These are phyloP conservation scores for Tetracladium marchalianum DNA, from an alignment of 495 filamentous ascomycete genomes.

Conservation along the genomic window DNA sequence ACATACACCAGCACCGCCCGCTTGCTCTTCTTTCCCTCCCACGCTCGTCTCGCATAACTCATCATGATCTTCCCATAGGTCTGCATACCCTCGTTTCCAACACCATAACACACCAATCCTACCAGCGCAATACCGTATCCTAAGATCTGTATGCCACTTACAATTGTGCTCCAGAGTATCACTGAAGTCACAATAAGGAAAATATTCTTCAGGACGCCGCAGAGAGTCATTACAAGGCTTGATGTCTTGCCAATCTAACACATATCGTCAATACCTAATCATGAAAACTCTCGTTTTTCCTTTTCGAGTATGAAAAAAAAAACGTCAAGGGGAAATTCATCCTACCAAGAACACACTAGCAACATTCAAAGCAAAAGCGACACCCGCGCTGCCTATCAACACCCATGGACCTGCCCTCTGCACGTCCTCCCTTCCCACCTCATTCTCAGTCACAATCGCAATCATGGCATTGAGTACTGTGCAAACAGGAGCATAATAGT, in stretches of 20 bases:
- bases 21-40: no score
- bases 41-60: no score
- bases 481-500: slow-evolving; percentile 78
- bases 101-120: slow-evolving; percentile 58
- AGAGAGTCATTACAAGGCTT: slow-evolving; percentile 65
- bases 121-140: slow-evolving; percentile 57
- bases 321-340: slow-evolving; percentile 16
- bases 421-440: slow-evolving; percentile 42
- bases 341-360: slow-evolving; percentile 62
- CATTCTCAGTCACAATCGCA: slow-evolving; percentile 48
- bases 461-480: slow-evolving; percentile 64
- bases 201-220: slow-evolving; percentile 69
- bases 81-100: slow-evolving; percentile 37
- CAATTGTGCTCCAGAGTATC: slow-evolving; percentile 52
- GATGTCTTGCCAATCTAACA: slow-evolving; percentile 65
- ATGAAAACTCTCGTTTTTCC: neutral
- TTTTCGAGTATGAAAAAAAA: neutral
- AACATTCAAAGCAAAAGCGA: slow-evolving; percentile 71
- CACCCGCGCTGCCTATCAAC: slow-evolving; percentile 56
- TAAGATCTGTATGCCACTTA: slow-evolving; percentile 48
- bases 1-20: no score
- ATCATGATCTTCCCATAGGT: no score
- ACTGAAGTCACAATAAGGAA: slow-evolving; percentile 56
- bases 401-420: slow-evolving; percentile 43
- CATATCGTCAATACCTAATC: neutral